Evolutionary conservation across 2,329 filamentous ascomycete genomes (phyloP).

Genomic region (Phaeosphaeria sp.): DNA sequence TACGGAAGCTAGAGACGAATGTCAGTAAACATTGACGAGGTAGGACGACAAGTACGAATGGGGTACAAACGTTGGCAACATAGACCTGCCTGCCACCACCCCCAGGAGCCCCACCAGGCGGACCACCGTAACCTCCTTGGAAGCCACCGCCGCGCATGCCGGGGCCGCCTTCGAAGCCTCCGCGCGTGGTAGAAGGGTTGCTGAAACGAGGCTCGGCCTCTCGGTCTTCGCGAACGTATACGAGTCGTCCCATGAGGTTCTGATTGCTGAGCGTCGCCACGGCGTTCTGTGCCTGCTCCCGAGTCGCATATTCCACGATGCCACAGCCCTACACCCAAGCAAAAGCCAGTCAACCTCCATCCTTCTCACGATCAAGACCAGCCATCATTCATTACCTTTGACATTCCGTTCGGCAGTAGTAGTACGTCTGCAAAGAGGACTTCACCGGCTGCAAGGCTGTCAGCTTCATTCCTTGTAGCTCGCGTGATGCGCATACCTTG

Average conservation of each 20-base stretch:
- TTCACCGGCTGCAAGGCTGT: constrained; percentile 79
- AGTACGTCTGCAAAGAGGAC: constrained; percentile 99
- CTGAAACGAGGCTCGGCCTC: constrained; percentile 98
- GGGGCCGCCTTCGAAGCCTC: constrained; percentile 54
- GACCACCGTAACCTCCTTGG: constrained; percentile 56
- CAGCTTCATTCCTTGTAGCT: constrained; percentile 33
- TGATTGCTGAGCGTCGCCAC: constrained; percentile 99
- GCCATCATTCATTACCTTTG: constrained; percentile 99
- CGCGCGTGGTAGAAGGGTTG: constrained; percentile 65
- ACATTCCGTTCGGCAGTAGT: constrained; percentile 99
- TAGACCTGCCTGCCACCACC: constrained; percentile 89
- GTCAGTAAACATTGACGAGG: constrained; percentile 38
- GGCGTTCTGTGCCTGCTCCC: constrained; percentile 97
- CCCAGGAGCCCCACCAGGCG: constrained; percentile 57
- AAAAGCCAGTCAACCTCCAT: constrained; percentile 99
- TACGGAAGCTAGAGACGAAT: constrained; percentile 78
- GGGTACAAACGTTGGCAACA: constrained; percentile 90
- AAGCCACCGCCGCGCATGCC: constrained; percentile 49
- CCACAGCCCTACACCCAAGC: constrained; percentile 98
- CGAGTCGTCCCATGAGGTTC: constrained; percentile 96
- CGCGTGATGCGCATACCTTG: constrained; percentile 72
- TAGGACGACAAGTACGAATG: constrained; percentile 24
- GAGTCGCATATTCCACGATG: constrained; percentile 99
- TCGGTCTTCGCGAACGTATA: constrained; percentile 98
- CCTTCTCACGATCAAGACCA: constrained; percentile 76